phyloP scores from a whole-genome alignment of 257 asterid genomes.

The Plantago ovata region DNA sequence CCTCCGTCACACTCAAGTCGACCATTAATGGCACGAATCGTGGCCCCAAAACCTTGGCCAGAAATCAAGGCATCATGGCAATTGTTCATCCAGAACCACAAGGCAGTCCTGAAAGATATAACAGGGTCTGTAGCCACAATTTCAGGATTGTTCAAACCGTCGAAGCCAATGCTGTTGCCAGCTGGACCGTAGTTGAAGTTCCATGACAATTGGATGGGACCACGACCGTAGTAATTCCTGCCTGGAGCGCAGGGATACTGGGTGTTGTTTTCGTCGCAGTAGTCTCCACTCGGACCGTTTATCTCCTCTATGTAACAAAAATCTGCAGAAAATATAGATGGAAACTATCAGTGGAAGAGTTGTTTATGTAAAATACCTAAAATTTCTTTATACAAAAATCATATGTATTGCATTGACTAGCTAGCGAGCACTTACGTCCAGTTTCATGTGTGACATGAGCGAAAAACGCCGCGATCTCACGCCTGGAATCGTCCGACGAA shows the following conservation, averaged over 20 bases:
- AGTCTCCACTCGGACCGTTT: conserved; percentile 32
- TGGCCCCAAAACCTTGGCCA: conserved; percentile 47
- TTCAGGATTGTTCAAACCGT: conserved; percentile 44
- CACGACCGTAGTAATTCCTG: conserved; percentile 42
- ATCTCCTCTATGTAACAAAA: conserved; percentile 43
- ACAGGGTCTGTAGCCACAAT: conserved; percentile 32
- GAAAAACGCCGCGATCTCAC: conserved; percentile 53
- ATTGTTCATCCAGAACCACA: conserved; percentile 57
- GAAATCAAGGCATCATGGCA: conserved; percentile 36
- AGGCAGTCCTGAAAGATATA: conserved; percentile 39
- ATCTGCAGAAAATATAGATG: conserved; percentile 15
- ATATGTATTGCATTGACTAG: too few species aligned
- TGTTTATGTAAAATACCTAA: too few species aligned
- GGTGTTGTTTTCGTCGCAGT: conserved; percentile 36
- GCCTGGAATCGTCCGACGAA: conserved; percentile 35
- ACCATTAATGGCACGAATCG: conserved; percentile 46
- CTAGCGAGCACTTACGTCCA: conserved; percentile 39
- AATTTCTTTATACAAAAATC: too few species aligned
- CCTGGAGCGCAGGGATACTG: conserved; percentile 37
- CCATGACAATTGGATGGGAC: conserved; percentile 54
- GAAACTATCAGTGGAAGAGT: background rate
- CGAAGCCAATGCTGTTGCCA: conserved; percentile 39
- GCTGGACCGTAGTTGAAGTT: conserved; percentile 56
- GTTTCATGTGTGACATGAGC: conserved; percentile 57
- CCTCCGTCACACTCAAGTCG: conserved; percentile 39